Percentiles rank a stretch among this genome's conserved stretches.
Evolutionary conservation across 352 stramenopile species (phyloP).

Genomic region (Pythium guiyangense): DNA sequence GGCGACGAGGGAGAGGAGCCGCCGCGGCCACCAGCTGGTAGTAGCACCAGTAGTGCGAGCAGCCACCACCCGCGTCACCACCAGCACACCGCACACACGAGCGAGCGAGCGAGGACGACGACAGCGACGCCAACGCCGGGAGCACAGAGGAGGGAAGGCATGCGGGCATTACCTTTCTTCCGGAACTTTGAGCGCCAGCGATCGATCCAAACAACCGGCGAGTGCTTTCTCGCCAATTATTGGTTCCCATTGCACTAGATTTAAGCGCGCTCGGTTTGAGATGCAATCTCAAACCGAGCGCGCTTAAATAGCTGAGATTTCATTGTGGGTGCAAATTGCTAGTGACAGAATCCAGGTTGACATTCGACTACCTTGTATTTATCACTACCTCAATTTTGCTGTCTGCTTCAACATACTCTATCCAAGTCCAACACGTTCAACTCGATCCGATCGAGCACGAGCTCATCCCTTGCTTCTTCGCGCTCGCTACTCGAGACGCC

Average conservation of each 20-base stretch:
- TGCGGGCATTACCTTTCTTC: slow-evolving; percentile 17
- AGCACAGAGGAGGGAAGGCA: neutral
- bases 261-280: slow-evolving; percentile 10
- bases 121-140: neutral
- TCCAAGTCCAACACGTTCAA: neutral
- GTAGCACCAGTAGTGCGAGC: neutral
- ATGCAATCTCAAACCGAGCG: slow-evolving; percentile 1
- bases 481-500: neutral
- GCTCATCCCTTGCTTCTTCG: neutral
- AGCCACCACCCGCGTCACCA: neutral
- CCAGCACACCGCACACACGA: neutral
- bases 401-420: too few species aligned
- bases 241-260: slow-evolving; percentile 5
- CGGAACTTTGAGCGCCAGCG: slow-evolving; percentile 23
- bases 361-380: too few species aligned
- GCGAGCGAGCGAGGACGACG: neutral
- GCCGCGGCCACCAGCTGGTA: neutral
- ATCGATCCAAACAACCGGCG: slow-evolving; percentile 42
- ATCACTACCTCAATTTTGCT: too few species aligned
- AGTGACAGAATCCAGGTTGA: too few species aligned
- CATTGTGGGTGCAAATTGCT: neutral
- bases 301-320: slow-evolving; percentile 18
- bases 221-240: slow-evolving; percentile 32
- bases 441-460: neutral
- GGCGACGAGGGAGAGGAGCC: neutral